These are phyloP conservation scores for Colletotrichum melonis DNA, from an alignment of 2,329 filamentous ascomycete species.

Conservation along the genomic window DNA sequence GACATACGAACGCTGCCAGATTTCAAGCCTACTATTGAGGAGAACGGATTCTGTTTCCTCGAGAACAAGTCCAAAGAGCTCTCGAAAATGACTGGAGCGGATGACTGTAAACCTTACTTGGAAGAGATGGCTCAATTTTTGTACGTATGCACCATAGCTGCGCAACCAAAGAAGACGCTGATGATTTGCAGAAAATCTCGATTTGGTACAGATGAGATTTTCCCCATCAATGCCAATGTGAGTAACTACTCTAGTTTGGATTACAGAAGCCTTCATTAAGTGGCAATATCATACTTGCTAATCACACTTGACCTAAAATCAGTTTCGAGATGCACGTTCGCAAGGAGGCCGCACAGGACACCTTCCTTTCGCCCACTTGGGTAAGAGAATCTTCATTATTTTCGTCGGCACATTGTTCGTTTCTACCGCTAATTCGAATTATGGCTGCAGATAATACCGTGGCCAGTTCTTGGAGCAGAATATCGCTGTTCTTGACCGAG, in stretches of 20 bases:
- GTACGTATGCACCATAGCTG: background rate
- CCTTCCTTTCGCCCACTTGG: slow-evolving; percentile 1
- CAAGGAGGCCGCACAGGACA: background rate
- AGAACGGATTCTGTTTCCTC: slow-evolving; percentile 10
- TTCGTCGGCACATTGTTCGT: no score
- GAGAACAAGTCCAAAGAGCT: background rate
- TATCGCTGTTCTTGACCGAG: background rate
- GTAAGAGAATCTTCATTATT: background rate
- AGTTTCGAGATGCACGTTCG: background rate
- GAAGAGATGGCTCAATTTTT: background rate
- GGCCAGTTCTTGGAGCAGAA: background rate
- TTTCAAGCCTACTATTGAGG: background rate
- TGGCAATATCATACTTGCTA: background rate
- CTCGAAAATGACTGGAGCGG: background rate
- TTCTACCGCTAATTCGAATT: background rate
- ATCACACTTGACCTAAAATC: no score
- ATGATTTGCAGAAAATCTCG: background rate
- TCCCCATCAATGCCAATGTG: slow-evolving; percentile 1
- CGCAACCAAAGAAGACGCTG: background rate
- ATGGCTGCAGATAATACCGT: slow-evolving; percentile 1
- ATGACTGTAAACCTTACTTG: background rate
- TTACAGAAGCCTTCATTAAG: no score
- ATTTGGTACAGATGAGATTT: background rate
- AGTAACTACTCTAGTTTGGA: background rate
- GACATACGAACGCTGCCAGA: slow-evolving; percentile 1